These are phyloP conservation scores for Cercophora newfieldiana DNA, from an alignment of 495 filamentous ascomycete genomes.

Conservation along the genomic window DNA sequence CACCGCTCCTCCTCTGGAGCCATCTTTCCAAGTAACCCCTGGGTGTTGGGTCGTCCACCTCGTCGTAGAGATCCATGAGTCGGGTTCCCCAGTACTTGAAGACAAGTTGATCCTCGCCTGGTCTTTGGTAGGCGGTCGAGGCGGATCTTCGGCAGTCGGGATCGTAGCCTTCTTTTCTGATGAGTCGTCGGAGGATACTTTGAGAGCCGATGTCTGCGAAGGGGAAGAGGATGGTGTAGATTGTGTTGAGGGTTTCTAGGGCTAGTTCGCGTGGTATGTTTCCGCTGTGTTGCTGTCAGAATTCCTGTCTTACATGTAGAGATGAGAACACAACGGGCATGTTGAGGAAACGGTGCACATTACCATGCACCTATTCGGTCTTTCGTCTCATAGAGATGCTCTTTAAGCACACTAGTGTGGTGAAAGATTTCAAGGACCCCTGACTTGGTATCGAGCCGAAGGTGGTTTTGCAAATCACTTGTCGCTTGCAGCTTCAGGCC, in stretches of 20 bases:
- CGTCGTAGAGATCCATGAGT: constrained; percentile 37
- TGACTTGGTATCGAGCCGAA: constrained; percentile 32
- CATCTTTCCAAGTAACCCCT: constrained; percentile 35
- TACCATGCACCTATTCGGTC: constrained; percentile 20
- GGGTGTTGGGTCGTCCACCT: constrained; percentile 37
- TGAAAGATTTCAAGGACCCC: constrained; percentile 35
- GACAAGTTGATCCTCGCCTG: constrained; percentile 32
- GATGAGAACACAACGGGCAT: no score
- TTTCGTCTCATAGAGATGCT: constrained; percentile 28
- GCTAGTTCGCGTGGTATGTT: constrained; percentile 33
- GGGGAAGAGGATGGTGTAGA: constrained; percentile 43
- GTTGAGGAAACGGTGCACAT: constrained; percentile 9
- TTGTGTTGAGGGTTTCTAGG: constrained; percentile 37
- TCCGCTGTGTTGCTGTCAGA: constrained; percentile 15
- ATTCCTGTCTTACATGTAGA: background rate
- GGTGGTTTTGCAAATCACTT: constrained; percentile 36
- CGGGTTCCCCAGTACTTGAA: constrained; percentile 38
- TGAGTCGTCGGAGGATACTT: constrained; percentile 30
- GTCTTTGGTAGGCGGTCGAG: constrained; percentile 28
- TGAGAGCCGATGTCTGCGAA: constrained; percentile 34
- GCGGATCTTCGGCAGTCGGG: constrained; percentile 35
- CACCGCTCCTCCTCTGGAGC: constrained; percentile 41
- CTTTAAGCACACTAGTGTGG: constrained; percentile 38
- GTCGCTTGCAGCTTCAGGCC: constrained; percentile 33
- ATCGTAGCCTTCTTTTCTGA: constrained; percentile 29